These are phyloP conservation scores for Phytopythium helicoides DNA, from an alignment of 352 stramenopile species.

Conservation along the genomic window DNA sequence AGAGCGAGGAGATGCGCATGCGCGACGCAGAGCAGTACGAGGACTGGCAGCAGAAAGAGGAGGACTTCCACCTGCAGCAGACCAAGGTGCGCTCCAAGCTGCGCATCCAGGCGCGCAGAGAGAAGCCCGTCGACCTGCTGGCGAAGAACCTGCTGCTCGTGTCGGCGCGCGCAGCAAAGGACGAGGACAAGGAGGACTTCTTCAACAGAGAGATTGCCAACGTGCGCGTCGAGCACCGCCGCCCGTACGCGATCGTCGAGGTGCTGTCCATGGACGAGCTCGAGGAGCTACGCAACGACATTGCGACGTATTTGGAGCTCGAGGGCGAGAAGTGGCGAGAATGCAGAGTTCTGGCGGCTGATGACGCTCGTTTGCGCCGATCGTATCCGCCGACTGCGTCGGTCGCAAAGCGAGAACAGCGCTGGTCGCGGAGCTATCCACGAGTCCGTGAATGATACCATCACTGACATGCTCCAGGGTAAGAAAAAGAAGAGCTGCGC, in stretches of 20 bases:
- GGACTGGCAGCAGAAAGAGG: slow-evolving; percentile 98
- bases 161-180: slow-evolving; percentile 59
- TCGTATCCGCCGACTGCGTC: slow-evolving; percentile 52
- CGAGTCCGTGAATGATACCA: slow-evolving; percentile 80
- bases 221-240: slow-evolving; percentile 81
- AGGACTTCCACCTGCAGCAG: slow-evolving; percentile 96
- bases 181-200: slow-evolving; percentile 46
- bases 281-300: slow-evolving; percentile 81
- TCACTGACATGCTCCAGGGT: slow-evolving; percentile 88
- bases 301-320: slow-evolving; percentile 90
- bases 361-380: slow-evolving; percentile 81
- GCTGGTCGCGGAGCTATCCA: slow-evolving; percentile 83
- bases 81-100: slow-evolving; percentile 90
- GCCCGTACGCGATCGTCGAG: slow-evolving; percentile 67
- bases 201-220: slow-evolving; percentile 35
- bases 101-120: slow-evolving; percentile 85
- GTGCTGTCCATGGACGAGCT: slow-evolving; percentile 82
- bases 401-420: slow-evolving; percentile 62
- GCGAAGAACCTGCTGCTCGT: slow-evolving; percentile 99
- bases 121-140: slow-evolving; percentile 95
- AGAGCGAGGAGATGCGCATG: slow-evolving; percentile 94
- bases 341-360: slow-evolving; percentile 87
- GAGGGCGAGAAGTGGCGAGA: slow-evolving; percentile 39
- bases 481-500: slow-evolving; percentile 59
- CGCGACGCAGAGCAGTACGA: slow-evolving; percentile 96